These are phyloP conservation scores for Ophiorrhiza pumila DNA, from an alignment of 257 asterid genomes.

Conservation along the genomic window DNA sequence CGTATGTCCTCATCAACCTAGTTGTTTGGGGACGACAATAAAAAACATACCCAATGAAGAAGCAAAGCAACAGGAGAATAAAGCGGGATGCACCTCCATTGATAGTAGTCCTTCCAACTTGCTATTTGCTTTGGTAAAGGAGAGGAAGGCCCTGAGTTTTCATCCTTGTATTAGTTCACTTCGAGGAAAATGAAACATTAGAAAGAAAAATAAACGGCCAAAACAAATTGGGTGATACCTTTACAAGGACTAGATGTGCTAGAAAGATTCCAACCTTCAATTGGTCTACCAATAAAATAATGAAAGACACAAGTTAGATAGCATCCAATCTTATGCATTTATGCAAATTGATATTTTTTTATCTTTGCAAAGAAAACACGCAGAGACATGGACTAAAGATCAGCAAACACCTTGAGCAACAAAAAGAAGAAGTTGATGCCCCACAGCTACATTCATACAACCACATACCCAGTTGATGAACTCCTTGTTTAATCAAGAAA, in stretches of 20 bases:
- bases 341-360: too few species aligned
- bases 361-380: not conserved
- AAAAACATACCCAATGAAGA: slow-evolving; percentile 83
- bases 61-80: slow-evolving; percentile 80
- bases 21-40: not conserved
- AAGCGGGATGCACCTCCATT: slow-evolving; percentile 88
- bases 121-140: slow-evolving; percentile 34
- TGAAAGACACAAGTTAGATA: not conserved
- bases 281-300: slow-evolving; percentile 37
- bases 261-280: slow-evolving; percentile 56
- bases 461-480: slow-evolving; percentile 84
- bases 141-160: slow-evolving; percentile 53
- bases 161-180: slow-evolving; percentile 12
- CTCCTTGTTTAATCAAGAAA: slow-evolving; percentile 43
- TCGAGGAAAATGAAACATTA: slow-evolving; percentile 3
- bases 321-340: not conserved
- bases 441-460: slow-evolving; percentile 71
- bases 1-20: not conserved
- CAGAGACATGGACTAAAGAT: not conserved
- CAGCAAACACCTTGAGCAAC: slow-evolving; percentile 33
- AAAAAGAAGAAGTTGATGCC: slow-evolving; percentile 25
- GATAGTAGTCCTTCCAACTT: slow-evolving; percentile 81
- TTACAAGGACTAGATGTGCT: slow-evolving; percentile 66
- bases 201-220: not conserved
- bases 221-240: slow-evolving; percentile 41